Evolutionary conservation across 176 grass and related monocot species (phyloP).

Genomic region (Aegilops sharonensis): DNA sequence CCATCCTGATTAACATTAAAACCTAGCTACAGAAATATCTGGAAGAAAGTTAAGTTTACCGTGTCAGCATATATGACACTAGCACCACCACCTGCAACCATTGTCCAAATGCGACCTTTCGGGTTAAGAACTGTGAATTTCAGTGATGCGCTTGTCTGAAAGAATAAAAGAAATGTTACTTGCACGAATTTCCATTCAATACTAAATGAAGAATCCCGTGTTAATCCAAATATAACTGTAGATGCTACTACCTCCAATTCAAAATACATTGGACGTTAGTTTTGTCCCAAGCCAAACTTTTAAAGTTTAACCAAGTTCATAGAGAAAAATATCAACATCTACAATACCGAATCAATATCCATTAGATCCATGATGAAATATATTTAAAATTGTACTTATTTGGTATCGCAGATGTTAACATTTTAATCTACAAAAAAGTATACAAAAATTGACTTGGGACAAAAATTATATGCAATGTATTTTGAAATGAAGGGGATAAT

Average conservation of each 20-base stretch:
- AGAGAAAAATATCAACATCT: no score
- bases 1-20: neutral
- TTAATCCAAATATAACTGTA: neutral
- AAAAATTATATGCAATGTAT: no score
- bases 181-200: neutral
- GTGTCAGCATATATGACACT: conserved; percentile 98
- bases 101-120: conserved; percentile 96
- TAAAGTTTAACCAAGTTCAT: no score
- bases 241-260: neutral
- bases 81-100: conserved; percentile 96
- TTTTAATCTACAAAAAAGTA: no score
- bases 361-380: no score
- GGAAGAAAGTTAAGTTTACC: conserved; percentile 42
- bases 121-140: conserved; percentile 96
- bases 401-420: no score
- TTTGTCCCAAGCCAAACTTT: no score
- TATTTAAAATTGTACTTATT: no score
- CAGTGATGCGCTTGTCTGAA: conserved; percentile 89
- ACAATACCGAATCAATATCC: no score
- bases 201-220: neutral
- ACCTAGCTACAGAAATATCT: conserved; percentile 1
- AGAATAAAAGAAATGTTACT: conserved; percentile 28
- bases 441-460: no score
- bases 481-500: neutral
- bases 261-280: no score